A percentile compares a stretch with the other conserved stretches of the same genome.
Evolutionary conservation across 768 basidiomycete species (phyloP).

Genomic region (Rubroboletus satanas): DNA sequence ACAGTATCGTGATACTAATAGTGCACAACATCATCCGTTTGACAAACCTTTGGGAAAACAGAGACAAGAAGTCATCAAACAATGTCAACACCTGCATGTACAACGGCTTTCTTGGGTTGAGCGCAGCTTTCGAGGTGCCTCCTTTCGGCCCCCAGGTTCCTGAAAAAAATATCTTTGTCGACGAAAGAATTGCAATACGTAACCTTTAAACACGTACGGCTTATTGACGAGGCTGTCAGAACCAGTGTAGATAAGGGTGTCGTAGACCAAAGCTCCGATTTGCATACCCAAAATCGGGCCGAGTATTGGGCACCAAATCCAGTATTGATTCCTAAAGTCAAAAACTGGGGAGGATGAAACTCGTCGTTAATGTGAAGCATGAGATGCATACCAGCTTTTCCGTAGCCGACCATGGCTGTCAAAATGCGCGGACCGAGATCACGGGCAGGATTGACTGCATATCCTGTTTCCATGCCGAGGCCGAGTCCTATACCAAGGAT

Average conservation of each 20-base stretch:
- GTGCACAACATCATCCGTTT: neutral
- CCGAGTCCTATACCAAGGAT: conserved; percentile 56
- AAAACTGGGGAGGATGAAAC: conserved; percentile 14
- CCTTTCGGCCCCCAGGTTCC: conserved; percentile 11
- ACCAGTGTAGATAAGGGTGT: conserved; percentile 54
- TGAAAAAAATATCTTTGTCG: neutral
- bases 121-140: conserved; percentile 15
- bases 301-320: conserved; percentile 67
- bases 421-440: conserved; percentile 67
- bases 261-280: conserved; percentile 53
- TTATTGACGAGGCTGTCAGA: conserved; percentile 51
- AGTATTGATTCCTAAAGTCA: conserved; percentile 52
- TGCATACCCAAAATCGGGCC: conserved; percentile 59
- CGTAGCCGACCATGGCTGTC: conserved; percentile 74
- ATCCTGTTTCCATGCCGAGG: conserved; percentile 65
- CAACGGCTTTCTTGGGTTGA: neutral
- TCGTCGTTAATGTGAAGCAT: neutral
- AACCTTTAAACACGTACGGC: conserved; percentile 36
- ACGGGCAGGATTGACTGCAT: conserved; percentile 67
- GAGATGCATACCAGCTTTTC: conserved; percentile 41
- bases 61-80: conserved; percentile 6
- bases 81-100: neutral
- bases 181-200: neutral
- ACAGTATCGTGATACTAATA: neutral
- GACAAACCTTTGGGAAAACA: neutral